Conservation (phyloP, 2,329 filamentous ascomycete species). For the Ophiostoma novo-ulmi region DNA sequence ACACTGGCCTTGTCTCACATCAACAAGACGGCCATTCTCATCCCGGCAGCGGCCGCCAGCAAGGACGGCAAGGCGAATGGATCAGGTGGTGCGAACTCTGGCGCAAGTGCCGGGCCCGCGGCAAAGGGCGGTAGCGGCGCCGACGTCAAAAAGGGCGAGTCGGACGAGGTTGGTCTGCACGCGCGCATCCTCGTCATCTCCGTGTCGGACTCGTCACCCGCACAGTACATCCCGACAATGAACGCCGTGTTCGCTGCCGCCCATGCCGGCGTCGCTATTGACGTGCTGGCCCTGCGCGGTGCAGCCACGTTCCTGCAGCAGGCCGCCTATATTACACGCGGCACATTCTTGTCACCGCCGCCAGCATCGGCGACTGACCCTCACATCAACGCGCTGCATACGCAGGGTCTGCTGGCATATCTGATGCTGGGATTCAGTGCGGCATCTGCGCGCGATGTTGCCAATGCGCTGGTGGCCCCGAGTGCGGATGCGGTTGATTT, state of each 20-base stretch:
- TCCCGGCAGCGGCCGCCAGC: constrained; percentile 23
- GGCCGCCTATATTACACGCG: constrained; percentile 61
- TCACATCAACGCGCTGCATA: constrained; percentile 48
- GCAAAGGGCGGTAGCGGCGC: constrained; percentile 31
- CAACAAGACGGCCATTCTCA: constrained; percentile 58
- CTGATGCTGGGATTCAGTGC: constrained; percentile 81
- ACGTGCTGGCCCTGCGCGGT: constrained; percentile 80
- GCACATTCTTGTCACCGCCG: constrained; percentile 45
- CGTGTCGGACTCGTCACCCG: constrained; percentile 76
- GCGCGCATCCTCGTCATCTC: constrained; percentile 85
- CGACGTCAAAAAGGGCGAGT: constrained; percentile 17
- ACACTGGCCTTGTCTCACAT: constrained; percentile 86
- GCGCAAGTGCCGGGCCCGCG: constrained; percentile 32
- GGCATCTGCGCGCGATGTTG: constrained; percentile 28
- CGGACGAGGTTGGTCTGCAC: constrained; percentile 50
- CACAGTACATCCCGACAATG: constrained; percentile 98
- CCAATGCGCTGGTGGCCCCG: constrained; percentile 59
- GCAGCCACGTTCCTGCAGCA: constrained; percentile 92
- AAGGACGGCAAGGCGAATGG: constrained; percentile 37
- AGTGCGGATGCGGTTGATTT: constrained; percentile 89
- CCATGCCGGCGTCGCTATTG: constrained; percentile 79
- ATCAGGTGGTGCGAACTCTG: constrained; percentile 23
- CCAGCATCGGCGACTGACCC: constrained; percentile 34
- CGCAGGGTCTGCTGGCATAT: constrained; percentile 77
- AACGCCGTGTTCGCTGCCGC: constrained; percentile 96